Evolutionary conservation across 345 rosid species (phyloP), one percentile per base, ranked within the genome.

Genomic region (Linum lewisii): DNA sequence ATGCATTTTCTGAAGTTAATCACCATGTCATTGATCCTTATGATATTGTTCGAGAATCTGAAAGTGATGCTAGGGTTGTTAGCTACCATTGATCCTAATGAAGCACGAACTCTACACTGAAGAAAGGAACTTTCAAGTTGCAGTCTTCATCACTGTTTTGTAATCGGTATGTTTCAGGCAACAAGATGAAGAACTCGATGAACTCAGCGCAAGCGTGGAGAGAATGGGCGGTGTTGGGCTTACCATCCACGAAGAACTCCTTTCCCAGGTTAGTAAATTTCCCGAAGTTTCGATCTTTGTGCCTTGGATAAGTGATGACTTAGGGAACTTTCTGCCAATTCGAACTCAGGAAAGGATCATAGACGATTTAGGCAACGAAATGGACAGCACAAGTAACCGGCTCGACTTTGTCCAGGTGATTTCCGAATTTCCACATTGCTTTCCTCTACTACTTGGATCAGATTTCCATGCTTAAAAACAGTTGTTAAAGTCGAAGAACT

Each of bases 131-230:
- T n/a, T n/a, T 29, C 34, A 29, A 29, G 34, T 29, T 29, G 34
- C 34, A 29, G 4, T 10, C 47, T 42, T 42, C 47, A 42, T 42
- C 16, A 10, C 11, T 13, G 14, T 42, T 10, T 10, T 10, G 11
- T 36, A 19, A 11, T 52, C 54, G 61, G 21, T 61, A 50, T 42
- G 24, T 63, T 65, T 29, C 34, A 93, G 99, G 85, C 90, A 82
- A 76, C 99, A 93, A 65, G 97, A 93, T 51, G 94, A 93, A 67
- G 99, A 93, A 73, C 73, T 93, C 78, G 99, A 93, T 67, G 94
- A 89, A 71, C 88, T 93, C 10, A 93, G 99, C 70, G 82, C 77
- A 23, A 93, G 96, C 59, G 96, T 93, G 70, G 79, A 82, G 79
- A 82, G 96, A 69, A 84, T 89, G 51, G 99, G 99, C 52, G 88